Conservation (phyloP, 2,329 filamentous ascomycete genomes). For the Curvularia sp. region DNA sequence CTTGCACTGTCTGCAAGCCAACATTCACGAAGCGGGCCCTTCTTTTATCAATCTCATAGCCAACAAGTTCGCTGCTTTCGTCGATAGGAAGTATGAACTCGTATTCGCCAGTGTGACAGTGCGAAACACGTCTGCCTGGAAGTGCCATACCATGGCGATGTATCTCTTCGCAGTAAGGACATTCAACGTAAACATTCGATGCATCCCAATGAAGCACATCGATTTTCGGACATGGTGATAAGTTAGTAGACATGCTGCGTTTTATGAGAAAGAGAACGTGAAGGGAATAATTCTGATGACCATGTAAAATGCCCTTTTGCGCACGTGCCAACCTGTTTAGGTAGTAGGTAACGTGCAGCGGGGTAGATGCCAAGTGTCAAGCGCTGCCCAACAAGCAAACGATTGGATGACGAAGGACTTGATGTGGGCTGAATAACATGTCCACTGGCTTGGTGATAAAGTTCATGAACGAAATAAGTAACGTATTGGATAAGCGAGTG, state of each 20-base stretch:
- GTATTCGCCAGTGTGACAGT: neutral
- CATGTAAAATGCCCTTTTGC: too few relatives aligned
- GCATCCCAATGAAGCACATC: neutral
- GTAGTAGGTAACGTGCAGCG: too few relatives aligned
- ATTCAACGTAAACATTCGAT: neutral
- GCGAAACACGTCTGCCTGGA: neutral
- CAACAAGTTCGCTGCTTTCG: neutral
- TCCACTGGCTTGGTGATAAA: too few relatives aligned
- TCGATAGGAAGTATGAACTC: neutral
- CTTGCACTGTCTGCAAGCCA: neutral
- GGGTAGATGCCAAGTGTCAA: too few relatives aligned
- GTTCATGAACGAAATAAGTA: too few relatives aligned
- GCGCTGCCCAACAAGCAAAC: too few relatives aligned
- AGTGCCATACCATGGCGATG: neutral
- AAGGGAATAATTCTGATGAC: too few relatives aligned
- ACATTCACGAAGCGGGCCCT: neutral
- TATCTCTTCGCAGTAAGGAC: neutral
- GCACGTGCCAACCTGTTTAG: too few relatives aligned
- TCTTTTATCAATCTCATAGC: neutral
- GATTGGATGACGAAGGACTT: too few relatives aligned
- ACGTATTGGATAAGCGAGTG: too few relatives aligned
- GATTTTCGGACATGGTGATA: neutral
- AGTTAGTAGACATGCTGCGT: neutral
- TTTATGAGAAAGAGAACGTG: neutral
- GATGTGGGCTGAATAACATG: too few relatives aligned